Percentiles rank a stretch among this genome's conserved stretches.
Conservation (phyloP, 176 grass and related monocot species). For the Secale cereale region DNA sequence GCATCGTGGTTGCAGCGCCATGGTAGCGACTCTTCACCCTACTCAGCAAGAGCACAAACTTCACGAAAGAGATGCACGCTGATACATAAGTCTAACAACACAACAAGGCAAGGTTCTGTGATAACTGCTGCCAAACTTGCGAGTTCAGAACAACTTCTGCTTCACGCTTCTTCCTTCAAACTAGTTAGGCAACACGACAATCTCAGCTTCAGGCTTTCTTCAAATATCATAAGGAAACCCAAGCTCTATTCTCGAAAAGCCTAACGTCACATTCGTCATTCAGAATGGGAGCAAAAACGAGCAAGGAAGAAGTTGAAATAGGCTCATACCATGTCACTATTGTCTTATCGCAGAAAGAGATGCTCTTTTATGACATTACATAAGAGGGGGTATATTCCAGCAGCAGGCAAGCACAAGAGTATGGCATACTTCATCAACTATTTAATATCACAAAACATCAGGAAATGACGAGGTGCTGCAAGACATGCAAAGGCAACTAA, state of each 20-base stretch:
- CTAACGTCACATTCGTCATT: neutral
- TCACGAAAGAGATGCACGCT: neutral
- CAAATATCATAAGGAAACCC: neutral
- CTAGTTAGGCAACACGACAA: neutral
- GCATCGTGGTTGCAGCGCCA: neutral
- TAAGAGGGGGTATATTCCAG: neutral
- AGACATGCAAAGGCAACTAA: neutral
- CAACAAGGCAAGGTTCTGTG: neutral
- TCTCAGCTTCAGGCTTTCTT: neutral
- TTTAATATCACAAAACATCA: constrained; percentile 7
- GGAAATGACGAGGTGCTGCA: neutral
- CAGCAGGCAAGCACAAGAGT: neutral
- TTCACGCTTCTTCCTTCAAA: neutral
- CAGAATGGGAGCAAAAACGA: neutral
- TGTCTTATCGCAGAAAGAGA: neutral
- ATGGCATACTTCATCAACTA: neutral
- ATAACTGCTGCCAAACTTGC: neutral
- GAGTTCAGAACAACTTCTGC: neutral
- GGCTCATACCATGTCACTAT: neutral
- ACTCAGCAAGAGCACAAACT: neutral
- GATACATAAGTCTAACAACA: neutral
- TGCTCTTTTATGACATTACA: neutral
- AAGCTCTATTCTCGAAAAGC: neutral
- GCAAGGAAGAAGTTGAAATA: neutral
- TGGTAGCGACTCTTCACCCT: neutral